A percentile compares a stretch with the other conserved stretches of the same genome.
Evolutionary conservation across 805 yeast species (phyloP).

Genomic region (Candida ulmi): DNA sequence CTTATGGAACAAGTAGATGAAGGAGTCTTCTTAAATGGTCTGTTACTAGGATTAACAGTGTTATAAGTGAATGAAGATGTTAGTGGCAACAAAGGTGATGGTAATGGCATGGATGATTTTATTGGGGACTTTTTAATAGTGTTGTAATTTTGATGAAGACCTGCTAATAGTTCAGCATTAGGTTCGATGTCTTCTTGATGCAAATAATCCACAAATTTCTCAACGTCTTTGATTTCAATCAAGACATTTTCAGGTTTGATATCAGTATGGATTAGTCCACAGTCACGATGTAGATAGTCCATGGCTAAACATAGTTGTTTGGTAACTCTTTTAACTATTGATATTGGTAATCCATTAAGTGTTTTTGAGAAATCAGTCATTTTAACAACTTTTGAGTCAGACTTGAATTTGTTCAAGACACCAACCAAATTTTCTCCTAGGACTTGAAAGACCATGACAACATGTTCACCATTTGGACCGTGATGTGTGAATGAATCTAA

Average conservation of each 20-base stretch:
- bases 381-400: not conserved
- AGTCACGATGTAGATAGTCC: conserved; percentile 52
- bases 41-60: too few relatives aligned
- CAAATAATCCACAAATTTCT: conserved; percentile 33
- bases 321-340: conserved; percentile 49
- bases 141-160: not conserved
- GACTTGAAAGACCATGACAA: conserved; percentile 63
- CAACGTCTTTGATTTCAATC: conserved; percentile 49
- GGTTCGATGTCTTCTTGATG: conserved; percentile 1
- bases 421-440: conserved; percentile 55
- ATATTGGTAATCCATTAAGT: conserved; percentile 50
- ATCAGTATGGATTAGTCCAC: conserved; percentile 71
- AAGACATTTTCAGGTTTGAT: conserved; percentile 70
- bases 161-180: not conserved
- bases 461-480: conserved; percentile 62
- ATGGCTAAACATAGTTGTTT: conserved; percentile 50
- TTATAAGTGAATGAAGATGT: not conserved
- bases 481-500: conserved; percentile 48
- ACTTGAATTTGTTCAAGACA: conserved; percentile 37
- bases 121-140: conserved; percentile 9
- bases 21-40: not conserved
- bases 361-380: conserved; percentile 27
- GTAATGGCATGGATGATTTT: conserved; percentile 42
- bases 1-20: conserved; percentile 11
- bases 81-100: conserved; percentile 34